Evolutionary conservation across 73 alveolate species (phyloP).

Genomic region (Symbiodinium pilosum): DNA sequence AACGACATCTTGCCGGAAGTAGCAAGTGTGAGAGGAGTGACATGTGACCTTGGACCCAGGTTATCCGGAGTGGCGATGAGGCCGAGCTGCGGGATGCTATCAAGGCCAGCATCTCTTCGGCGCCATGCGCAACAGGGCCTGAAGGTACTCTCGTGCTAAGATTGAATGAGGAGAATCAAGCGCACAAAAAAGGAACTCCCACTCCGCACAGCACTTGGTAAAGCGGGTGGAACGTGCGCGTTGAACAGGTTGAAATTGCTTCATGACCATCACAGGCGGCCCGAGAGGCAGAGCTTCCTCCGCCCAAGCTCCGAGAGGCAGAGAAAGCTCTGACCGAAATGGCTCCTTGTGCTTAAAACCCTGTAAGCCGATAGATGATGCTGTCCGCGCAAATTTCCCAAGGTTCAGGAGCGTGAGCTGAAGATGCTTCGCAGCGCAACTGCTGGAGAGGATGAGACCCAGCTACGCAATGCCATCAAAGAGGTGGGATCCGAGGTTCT

Average conservation of each 20-base stretch:
- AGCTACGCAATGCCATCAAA: conserved; percentile 55
- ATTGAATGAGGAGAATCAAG: too few species aligned
- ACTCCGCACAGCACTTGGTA: too few species aligned
- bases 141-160: too few species aligned
- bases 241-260: too few species aligned
- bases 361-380: not conserved
- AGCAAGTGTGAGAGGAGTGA: not conserved
- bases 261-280: conserved; percentile 13
- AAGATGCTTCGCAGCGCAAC: conserved; percentile 54
- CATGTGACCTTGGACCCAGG: not conserved
- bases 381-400: not conserved
- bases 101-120: conserved; percentile 23
- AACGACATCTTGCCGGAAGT: not conserved
- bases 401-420: conserved; percentile 34
- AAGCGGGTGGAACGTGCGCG: too few species aligned
- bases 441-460: conserved; percentile 57
- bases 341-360: not conserved
- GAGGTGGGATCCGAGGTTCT: too few species aligned
- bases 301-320: not conserved
- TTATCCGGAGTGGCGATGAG: conserved; percentile 48
- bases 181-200: too few species aligned
- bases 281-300: conserved; percentile 32
- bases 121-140: too few species aligned
- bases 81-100: conserved; percentile 39
- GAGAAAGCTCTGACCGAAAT: conserved; percentile 39